Conservation (phyloP, 768 basidiomycete species). For the Fomitopsis serialis region DNA sequence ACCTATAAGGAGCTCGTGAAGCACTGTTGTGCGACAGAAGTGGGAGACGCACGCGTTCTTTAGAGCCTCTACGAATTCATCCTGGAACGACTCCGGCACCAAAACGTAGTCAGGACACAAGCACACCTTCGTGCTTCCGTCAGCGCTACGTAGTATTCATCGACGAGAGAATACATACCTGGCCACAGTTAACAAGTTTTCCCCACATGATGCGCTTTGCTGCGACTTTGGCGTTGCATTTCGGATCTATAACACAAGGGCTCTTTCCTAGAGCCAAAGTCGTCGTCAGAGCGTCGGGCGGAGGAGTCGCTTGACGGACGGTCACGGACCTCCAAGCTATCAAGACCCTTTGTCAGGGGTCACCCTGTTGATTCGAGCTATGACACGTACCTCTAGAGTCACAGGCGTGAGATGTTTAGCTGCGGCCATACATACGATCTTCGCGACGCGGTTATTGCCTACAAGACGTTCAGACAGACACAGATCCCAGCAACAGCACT, state of each 20-base stretch:
- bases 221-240: conserved; percentile 51
- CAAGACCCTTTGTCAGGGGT: neutral
- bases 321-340: neutral
- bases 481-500: no score
- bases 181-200: conserved; percentile 65
- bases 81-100: conserved; percentile 35
- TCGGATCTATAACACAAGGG: conserved; percentile 64
- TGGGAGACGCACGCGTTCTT: conserved; percentile 38
- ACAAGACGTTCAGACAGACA: no score
- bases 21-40: no score
- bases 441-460: conserved; percentile 1
- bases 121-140: conserved; percentile 64
- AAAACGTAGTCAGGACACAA: conserved; percentile 55
- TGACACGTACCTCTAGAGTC: conserved; percentile 39
- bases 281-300: no score
- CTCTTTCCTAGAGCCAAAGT: conserved; percentile 45
- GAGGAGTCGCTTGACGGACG: neutral
- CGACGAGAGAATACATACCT: conserved; percentile 21
- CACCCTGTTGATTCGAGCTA: conserved; percentile 28
- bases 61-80: conserved; percentile 33
- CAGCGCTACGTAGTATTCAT: no score
- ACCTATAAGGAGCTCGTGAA: no score
- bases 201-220: conserved; percentile 80
- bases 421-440: conserved; percentile 64
- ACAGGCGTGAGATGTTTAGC: conserved; percentile 71